Conservation (phyloP, 805 yeast species). For the Starmerella floris region DNA sequence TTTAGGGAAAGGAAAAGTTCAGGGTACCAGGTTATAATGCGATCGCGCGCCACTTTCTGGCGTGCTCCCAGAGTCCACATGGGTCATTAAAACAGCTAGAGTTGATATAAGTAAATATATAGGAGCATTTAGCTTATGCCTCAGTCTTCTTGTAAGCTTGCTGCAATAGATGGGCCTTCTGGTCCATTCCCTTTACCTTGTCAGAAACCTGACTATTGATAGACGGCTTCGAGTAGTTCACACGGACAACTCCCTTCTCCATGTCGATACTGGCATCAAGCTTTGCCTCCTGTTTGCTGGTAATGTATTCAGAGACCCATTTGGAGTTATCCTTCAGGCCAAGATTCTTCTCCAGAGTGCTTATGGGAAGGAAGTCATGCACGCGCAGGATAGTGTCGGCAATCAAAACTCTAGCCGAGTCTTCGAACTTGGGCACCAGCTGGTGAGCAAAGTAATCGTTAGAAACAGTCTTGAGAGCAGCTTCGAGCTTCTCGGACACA, state of each 20-base stretch:
- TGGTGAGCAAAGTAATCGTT: conserved; percentile 45
- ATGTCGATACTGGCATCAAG: conserved; percentile 34
- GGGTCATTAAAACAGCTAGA: too few species aligned
- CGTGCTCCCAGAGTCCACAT: too few species aligned
- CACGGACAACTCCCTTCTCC: conserved; percentile 7
- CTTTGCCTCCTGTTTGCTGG: conserved; percentile 41
- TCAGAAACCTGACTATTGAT: conserved; percentile 58
- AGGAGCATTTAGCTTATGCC: neutral
- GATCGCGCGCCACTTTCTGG: too few species aligned
- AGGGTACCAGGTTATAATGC: too few species aligned
- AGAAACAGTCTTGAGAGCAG: conserved; percentile 37
- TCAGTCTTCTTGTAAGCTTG: conserved; percentile 7
- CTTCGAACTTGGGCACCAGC: conserved; percentile 32
- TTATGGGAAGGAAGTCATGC: conserved; percentile 38
- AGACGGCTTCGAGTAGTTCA: conserved; percentile 37
- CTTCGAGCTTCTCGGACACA: conserved; percentile 37
- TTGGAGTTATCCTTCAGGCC: conserved; percentile 38
- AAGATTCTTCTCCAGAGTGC: conserved; percentile 34
- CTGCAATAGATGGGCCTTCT: conserved; percentile 45
- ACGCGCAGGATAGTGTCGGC: conserved; percentile 44
- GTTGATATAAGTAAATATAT: too few species aligned
- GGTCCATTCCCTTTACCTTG: conserved; percentile 51
- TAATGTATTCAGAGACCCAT: conserved; percentile 40
- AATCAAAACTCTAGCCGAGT: conserved; percentile 38
- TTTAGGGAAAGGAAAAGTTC: too few species aligned